Conservation (phyloP, 1,139 yeast genomes). For the Kodamaea plutei region DNA sequence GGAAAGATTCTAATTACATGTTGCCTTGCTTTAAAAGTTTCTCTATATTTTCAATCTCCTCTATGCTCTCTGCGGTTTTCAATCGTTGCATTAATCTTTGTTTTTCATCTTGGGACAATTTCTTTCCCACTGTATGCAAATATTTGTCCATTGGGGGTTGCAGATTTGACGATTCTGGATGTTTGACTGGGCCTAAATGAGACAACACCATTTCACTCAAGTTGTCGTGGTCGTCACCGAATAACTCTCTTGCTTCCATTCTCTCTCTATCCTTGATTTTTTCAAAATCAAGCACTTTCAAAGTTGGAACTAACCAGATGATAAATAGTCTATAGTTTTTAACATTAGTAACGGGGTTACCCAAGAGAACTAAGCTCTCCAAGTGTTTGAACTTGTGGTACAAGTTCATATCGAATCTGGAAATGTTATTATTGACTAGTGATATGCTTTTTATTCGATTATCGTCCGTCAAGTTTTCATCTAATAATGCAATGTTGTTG, state of each 20-base stretch:
- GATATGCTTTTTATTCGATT: constrained; percentile 47
- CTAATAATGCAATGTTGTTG: constrained; percentile 46
- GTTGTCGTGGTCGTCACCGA: constrained; percentile 32
- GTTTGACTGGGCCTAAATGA: no score
- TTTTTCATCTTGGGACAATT: constrained; percentile 55
- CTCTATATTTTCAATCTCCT: constrained; percentile 73
- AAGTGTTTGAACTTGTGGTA: constrained; percentile 30
- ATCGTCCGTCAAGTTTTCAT: constrained; percentile 16
- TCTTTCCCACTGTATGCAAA: no score
- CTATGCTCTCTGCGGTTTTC: constrained; percentile 60
- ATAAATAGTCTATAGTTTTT: constrained; percentile 57
- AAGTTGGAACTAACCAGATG: constrained; percentile 59
- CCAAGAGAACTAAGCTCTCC: constrained; percentile 47
- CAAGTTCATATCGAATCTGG: constrained; percentile 25
- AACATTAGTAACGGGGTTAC: constrained; percentile 57
- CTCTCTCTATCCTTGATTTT: constrained; percentile 59
- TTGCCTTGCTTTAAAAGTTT: constrained; percentile 38
- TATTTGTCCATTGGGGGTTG: no score
- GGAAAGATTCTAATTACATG: no score
- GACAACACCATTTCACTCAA: constrained; percentile 12
- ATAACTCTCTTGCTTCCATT: constrained; percentile 34
- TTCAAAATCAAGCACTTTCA: constrained; percentile 63
- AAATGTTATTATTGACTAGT: constrained; percentile 49
- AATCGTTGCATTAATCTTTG: constrained; percentile 49
- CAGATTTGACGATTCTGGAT: no score